These are phyloP conservation scores for Solanum hybrid DNA, from an alignment of 305 asterid species.

Conservation along the genomic window DNA sequence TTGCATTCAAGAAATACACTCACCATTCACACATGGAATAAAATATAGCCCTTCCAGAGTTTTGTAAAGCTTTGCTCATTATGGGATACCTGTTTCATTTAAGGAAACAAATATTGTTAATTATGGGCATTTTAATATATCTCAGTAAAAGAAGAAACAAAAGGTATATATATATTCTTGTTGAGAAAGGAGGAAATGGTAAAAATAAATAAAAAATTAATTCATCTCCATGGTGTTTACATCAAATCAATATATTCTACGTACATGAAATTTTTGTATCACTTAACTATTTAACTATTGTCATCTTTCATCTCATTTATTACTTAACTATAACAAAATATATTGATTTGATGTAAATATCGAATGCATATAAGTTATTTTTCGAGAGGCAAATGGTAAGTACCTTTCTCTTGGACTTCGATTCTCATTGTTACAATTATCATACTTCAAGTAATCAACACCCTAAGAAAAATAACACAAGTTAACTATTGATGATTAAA, in stretches of 20 bases:
- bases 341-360: neutral
- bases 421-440: slow-evolving; percentile 58
- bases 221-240: neutral
- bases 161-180: neutral
- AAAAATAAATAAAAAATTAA: no score
- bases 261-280: accelerated
- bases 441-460: slow-evolving; percentile 89
- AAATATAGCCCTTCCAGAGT: slow-evolving; percentile 83
- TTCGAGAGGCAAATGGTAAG: slow-evolving; percentile 2
- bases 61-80: slow-evolving; percentile 73
- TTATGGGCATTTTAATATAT: neutral
- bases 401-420: slow-evolving; percentile 66
- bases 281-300: neutral
- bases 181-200: neutral
- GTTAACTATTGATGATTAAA: neutral
- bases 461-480: slow-evolving; percentile 30
- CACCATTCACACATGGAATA: slow-evolving; percentile 90
- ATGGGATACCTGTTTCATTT: slow-evolving; percentile 40
- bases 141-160: neutral
- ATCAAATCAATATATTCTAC: neutral
- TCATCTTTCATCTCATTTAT: neutral
- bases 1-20: slow-evolving; percentile 7
- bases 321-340: neutral
- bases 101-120: neutral
- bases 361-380: neutral